Evolutionary conservation across 1,284 basidiomycete species (phyloP).

Genomic region (Cryptococcus deneoformans): DNA sequence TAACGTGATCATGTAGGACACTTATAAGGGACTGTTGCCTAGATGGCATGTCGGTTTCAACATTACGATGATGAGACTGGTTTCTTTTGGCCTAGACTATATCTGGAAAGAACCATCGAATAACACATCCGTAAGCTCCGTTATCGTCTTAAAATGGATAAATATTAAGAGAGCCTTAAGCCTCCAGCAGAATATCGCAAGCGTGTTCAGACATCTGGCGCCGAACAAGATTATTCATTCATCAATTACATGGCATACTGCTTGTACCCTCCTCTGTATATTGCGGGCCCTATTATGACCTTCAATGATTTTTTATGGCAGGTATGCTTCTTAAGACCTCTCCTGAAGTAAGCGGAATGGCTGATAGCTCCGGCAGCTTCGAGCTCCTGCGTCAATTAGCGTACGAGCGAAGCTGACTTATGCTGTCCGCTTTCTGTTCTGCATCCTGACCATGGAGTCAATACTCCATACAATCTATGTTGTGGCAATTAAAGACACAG

Average conservation of each 20-base stretch:
- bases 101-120: slow-evolving; percentile 61
- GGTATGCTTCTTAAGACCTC: slow-evolving; percentile 53
- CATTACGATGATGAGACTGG: slow-evolving; percentile 90
- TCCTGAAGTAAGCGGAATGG: neutral
- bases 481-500: slow-evolving; percentile 89
- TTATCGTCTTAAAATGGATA: neutral
- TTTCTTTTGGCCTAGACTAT: slow-evolving; percentile 91
- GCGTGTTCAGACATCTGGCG: slow-evolving; percentile 55
- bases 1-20: slow-evolving; percentile 57
- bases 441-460: slow-evolving; percentile 82
- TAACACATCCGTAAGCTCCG: neutral
- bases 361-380: slow-evolving; percentile 23
- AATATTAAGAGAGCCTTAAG: neutral
- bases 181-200: slow-evolving; percentile 45
- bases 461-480: slow-evolving; percentile 95
- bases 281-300: slow-evolving; percentile 94
- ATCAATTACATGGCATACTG: slow-evolving; percentile 68
- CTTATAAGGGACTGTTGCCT: slow-evolving; percentile 62
- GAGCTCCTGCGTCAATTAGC: slow-evolving; percentile 53
- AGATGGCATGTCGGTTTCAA: slow-evolving; percentile 96
- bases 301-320: slow-evolving; percentile 96
- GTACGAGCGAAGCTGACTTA: slow-evolving; percentile 56
- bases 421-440: slow-evolving; percentile 66
- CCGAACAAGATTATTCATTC: slow-evolving; percentile 57
- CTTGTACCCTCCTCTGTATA: slow-evolving; percentile 89